Conservation (phyloP, 805 yeast species). For the Phaffomyces antillensis region DNA sequence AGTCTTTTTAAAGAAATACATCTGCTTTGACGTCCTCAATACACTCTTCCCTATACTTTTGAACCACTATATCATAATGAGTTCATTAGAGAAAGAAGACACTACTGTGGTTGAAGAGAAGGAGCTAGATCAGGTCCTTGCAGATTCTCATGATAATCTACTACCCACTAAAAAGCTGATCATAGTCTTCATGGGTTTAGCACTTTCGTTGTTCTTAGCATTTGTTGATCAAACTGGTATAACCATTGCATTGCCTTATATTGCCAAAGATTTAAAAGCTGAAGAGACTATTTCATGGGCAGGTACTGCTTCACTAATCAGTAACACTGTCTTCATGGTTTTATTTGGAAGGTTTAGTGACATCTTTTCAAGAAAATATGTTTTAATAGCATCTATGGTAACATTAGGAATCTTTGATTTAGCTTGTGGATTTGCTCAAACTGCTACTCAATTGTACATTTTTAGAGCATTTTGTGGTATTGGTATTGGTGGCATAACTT, state of each 20-base stretch:
- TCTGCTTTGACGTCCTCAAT: background rate
- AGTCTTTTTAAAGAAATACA: background rate
- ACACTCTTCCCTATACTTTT: background rate
- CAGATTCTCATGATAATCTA: conserved; percentile 27
- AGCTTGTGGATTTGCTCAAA: conserved; percentile 45
- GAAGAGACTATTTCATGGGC: conserved; percentile 50
- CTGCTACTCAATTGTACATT: conserved; percentile 40
- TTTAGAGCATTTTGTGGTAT: conserved; percentile 51
- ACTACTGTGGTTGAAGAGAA: background rate
- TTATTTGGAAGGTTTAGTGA: conserved; percentile 48
- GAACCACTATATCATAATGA: background rate
- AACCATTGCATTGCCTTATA: conserved; percentile 26
- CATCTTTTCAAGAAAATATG: conserved; percentile 44
- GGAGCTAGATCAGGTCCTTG: background rate
- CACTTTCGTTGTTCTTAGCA: conserved; percentile 4
- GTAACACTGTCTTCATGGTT: conserved; percentile 45
- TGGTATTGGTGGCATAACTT: conserved; percentile 47
- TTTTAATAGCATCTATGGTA: conserved; percentile 32
- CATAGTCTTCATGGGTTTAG: conserved; percentile 3
- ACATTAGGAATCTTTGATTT: conserved; percentile 38
- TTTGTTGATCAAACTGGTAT: conserved; percentile 11
- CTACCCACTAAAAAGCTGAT: conserved; percentile 4
- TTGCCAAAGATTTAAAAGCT: conserved; percentile 41
- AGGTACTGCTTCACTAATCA: conserved; percentile 45
- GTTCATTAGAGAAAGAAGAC: conserved; percentile 2